Percentiles rank a stretch among this genome's conserved stretches.
These are phyloP conservation scores for Symbiodinium natans DNA, from an alignment of 73 alveolate genomes.

Conservation along the genomic window DNA sequence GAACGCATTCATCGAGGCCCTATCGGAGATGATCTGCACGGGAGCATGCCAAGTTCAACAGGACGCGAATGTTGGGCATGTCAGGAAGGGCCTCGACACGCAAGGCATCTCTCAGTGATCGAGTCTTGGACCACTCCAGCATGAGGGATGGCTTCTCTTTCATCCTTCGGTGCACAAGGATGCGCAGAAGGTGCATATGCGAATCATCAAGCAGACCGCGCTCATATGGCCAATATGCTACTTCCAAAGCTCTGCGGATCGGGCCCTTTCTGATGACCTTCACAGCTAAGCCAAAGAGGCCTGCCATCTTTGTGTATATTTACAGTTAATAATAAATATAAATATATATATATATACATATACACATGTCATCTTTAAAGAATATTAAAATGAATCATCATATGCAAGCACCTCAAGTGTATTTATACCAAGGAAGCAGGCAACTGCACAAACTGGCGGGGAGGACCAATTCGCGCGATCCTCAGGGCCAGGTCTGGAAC, in stretches of 20 bases:
- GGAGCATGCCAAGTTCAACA: no score
- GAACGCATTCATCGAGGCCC: slow-evolving; percentile 32
- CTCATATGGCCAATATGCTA: no score
- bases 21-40: slow-evolving; percentile 48
- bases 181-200: no score
- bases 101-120: slow-evolving; percentile 51
- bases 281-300: slow-evolving; percentile 80
- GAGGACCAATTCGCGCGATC: slow-evolving; percentile 36
- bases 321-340: background rate
- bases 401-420: background rate
- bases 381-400: background rate
- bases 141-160: slow-evolving; percentile 42
- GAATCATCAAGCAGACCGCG: no score
- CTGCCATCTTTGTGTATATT: slow-evolving; percentile 9
- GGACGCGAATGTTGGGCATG: no score
- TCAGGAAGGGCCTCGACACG: slow-evolving; percentile 66
- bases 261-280: slow-evolving; percentile 57
- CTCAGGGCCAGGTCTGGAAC: background rate
- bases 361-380: background rate
- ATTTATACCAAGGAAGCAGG: no score
- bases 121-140: slow-evolving; percentile 71
- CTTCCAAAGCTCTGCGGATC: no score
- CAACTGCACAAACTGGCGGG: background rate
- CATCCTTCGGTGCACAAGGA: slow-evolving; percentile 26
- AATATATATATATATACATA: background rate